Evolutionary conservation across 1,284 basidiomycete genomes (phyloP), one percentile per base, ranked within the genome.

Genomic region (Ustilago shanxiensis): DNA sequence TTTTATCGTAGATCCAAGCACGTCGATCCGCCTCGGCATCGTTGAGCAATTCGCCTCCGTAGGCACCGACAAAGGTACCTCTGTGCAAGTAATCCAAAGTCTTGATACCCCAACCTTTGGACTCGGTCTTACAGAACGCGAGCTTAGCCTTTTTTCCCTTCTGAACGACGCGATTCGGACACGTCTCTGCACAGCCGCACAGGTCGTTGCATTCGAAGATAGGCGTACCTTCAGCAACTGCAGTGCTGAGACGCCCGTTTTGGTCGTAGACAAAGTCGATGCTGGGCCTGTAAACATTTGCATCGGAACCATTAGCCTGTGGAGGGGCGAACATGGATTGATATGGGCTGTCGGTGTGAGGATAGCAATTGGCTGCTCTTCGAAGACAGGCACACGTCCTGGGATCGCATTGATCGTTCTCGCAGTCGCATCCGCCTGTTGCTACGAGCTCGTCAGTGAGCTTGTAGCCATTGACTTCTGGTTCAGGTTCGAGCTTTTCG

Each of bases 171-270:
- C 94, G 87, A 86, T 96, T 96, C 55, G 87, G 88, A 84, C 95
- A 97, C 1, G 92, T 91, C 3, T 91, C 90, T n/a, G 60, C 52
- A 86, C 95, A 97, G 0, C 89, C 88, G 84, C 95, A 97, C 16
- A 90, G 87, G 49, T 90, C 90, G 80, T 95, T 94, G 85, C 95
- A 97, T 86, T 96, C 95, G 81, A 93, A 93, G 37, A 95, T 91
- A 0, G 93, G 91, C 60, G 90, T 61, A 13, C 64, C 67, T 14
- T 29, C 18, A 13, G 64, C 29, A 9, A 69, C 28, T 3, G n/a
- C 22, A 8, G 24, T 35, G 13, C 24, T 29, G 20, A 83, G 52
- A 2, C 59, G 37, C 16, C 81, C 79, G 5, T 58, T 7, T 5
- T 9, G 20, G 33, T 66, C 55, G 63, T 83, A 83, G 44, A 66